phyloP scores from a whole-genome alignment of 2,329 filamentous ascomycete genomes.

The Exophiala xenobiotica region DNA sequence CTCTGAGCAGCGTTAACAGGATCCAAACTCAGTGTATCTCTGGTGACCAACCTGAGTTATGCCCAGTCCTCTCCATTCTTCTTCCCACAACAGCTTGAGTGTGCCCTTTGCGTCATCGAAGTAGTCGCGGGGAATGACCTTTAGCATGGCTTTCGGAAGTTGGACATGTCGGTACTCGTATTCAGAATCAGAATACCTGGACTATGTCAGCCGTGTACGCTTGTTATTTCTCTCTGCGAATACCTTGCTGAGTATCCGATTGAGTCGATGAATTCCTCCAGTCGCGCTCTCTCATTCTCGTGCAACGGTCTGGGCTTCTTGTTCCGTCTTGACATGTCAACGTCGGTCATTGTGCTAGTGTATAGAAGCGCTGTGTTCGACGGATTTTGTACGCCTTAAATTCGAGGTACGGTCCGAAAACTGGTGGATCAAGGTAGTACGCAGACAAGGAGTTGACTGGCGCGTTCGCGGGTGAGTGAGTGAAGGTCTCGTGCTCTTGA shows the following conservation, averaged over 20 bases:
- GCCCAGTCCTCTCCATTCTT: constrained; percentile 94
- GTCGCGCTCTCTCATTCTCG: constrained; percentile 74
- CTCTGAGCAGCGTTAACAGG: constrained; percentile 59
- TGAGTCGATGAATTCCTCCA: constrained; percentile 87
- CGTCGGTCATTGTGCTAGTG: constrained; percentile 43
- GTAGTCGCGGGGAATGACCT: constrained; percentile 92
- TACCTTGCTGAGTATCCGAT: constrained; percentile 95
- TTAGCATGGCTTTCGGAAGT: constrained; percentile 96
- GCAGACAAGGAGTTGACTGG: too few species aligned
- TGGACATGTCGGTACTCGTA: constrained; percentile 98
- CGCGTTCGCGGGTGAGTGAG: too few species aligned
- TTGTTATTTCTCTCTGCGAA: constrained; percentile 26
- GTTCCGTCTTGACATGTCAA: constrained; percentile 84
- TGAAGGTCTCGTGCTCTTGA: constrained; percentile 22
- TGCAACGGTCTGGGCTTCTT: constrained; percentile 76
- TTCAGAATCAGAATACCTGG: constrained; percentile 85
- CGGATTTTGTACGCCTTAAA: too few species aligned
- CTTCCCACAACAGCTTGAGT: constrained; percentile 94
- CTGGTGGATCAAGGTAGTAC: too few species aligned
- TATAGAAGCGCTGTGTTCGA: too few species aligned
- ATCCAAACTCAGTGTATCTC: neutral
- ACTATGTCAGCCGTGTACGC: constrained; percentile 2
- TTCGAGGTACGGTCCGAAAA: too few species aligned
- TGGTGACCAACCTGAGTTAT: constrained; percentile 78
- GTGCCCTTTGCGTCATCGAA: constrained; percentile 87